Evolutionary conservation across 495 filamentous ascomycete genomes (phyloP), one percentile per base, ranked within the genome.

Genomic region (Xylaria longipes): DNA sequence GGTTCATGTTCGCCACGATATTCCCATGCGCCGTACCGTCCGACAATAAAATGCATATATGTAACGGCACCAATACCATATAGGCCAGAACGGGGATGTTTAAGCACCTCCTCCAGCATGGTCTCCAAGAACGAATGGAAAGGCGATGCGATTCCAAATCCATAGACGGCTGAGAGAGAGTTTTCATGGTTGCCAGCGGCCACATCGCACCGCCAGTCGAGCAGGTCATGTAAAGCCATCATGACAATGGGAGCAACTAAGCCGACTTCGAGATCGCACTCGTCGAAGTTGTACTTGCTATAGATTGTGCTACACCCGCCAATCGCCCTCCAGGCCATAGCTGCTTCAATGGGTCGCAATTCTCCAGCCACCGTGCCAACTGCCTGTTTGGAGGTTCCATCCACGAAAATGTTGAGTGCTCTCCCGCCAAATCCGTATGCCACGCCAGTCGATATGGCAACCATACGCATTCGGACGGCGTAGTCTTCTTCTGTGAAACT

Each of bases 391-490:
- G 43, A 45, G 29, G 68, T 69, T 12, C 68, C 68, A 14, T 69
- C 68, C 1, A 69, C 57, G 45, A 50, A 62, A 5, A 41, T 57
- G 9, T 62, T 69, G 31, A 69, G 29, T 14, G 45, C 56, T 48
- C 29, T 61, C 14, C 57, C 68, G 15, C 68, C 68, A 35, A 37
- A 62, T 52, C 48, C 29, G 57, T 62, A 58, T 9, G 56, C 68
- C 6, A 50, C 68, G 11, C 68, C 68, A 8, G 57, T 7, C 1
- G 68, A 45, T 25, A 69, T 62, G 29, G 57, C 43, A 37, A 69
- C 31, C 56, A 69, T 69, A 57, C 68, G 68, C 57, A 62, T 69
- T 17, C 68, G 56, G 45, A 69, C 68, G 31, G 48, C 68, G 7
- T 50, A 39, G 27, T 69, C 68, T 50, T 61, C 57, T 5, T 29